Evolutionary conservation across 257 asterid genomes (phyloP).

Genomic region (Capsicum chinense): DNA sequence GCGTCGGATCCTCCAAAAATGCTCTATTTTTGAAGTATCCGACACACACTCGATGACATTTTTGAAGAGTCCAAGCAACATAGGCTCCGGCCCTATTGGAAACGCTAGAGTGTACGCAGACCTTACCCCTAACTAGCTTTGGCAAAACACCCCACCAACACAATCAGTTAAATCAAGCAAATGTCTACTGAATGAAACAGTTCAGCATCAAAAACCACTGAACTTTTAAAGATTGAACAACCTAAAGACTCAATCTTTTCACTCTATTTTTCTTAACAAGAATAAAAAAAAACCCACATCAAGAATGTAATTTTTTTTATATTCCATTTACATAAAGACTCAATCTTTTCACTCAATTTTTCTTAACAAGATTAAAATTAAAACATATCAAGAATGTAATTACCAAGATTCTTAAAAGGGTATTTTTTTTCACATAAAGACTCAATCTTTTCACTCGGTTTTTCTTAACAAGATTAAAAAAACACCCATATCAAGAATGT

Average conservation of each 20-base stretch:
- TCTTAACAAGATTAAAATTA: not conserved
- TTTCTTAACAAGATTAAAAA: no score
- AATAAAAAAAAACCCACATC: not conserved
- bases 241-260: not conserved
- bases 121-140: no score
- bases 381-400: conserved; percentile 15
- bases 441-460: no score
- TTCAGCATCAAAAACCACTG: conserved; percentile 10
- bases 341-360: no score
- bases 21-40: no score
- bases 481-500: not conserved
- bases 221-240: not conserved
- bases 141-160: not conserved
- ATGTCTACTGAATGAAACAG: conserved; percentile 10
- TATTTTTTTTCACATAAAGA: not conserved
- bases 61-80: no score
- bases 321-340: no score
- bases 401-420: not conserved
- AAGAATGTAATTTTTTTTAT: no score
- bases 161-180: conserved; percentile 10
- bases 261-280: not conserved
- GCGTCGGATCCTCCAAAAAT: no score
- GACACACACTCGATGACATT: no score
- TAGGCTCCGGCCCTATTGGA: no score
- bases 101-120: no score